Base-by-base conservation (phyloP, 1,139 yeast species). In the Pichia sp. region DNA sequence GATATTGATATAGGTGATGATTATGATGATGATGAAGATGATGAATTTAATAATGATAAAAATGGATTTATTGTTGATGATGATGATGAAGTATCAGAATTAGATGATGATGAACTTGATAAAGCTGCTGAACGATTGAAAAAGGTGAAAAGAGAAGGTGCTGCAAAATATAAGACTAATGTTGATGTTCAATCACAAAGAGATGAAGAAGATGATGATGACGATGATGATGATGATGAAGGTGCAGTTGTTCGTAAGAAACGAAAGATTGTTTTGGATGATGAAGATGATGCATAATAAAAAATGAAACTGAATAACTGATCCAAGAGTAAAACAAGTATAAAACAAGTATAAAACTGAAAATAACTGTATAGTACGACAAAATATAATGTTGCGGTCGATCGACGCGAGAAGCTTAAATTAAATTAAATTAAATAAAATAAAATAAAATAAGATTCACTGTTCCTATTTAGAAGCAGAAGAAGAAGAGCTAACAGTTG, bases 261-360 rank as follows among this genome's bases (percentile, higher is more conserved):
- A 67, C 57, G 78, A 45, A 74, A 76, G 49, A 73, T 77, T 39
- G 77, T 80, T 36, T 82, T 78, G 39, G 87, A 80, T 27, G 83
- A 80, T 27, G 83, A 78, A 36, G 82, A 77, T 30, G 80, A 75
- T n/a, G n/a, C n/a, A n/a, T n/a, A n/a, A n/a, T n/a, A n/a, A n/a
- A n/a, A n/a, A n/a, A n/a, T n/a, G n/a, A n/a, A n/a, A n/a, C n/a
- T n/a, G n/a, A n/a, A n/a, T n/a, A n/a, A n/a, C n/a, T n/a, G n/a
- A n/a, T n/a, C n/a, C n/a, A n/a, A n/a, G n/a, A n/a, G n/a, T n/a
- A n/a, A n/a, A n/a, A n/a, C n/a, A n/a, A n/a, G n/a, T n/a, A n/a
- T n/a, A n/a, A n/a, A n/a, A n/a, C n/a, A n/a, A n/a, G n/a, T n/a
- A n/a, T n/a, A n/a, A n/a, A n/a, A n/a, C n/a, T n/a, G n/a, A n/a